A percentile compares a stretch with the other conserved stretches of the same genome.
Evolutionary conservation across 164 flowering plant species (phyloP).

Genomic region (Magnolia changhungtana): DNA sequence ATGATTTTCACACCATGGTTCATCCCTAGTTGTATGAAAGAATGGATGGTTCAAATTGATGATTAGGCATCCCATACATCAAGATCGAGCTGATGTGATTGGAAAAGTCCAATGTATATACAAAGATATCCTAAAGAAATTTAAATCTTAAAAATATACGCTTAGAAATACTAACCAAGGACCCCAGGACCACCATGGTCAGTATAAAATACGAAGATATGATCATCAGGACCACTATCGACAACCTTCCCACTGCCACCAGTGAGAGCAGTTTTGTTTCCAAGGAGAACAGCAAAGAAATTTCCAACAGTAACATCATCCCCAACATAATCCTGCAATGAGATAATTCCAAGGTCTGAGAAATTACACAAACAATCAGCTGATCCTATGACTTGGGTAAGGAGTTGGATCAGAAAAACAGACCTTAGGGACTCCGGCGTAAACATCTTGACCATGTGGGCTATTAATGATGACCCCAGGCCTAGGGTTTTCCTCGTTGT

Average conservation of each 20-base stretch:
- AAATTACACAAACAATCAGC: not conserved
- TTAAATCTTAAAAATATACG: not conserved
- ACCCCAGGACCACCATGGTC: constrained; percentile 97
- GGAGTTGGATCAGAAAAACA: constrained; percentile 4
- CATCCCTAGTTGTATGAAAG: no score
- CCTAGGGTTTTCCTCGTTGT: constrained; percentile 65
- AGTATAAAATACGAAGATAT: constrained; percentile 64
- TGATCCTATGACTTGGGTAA: not conserved
- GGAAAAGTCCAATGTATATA: not conserved
- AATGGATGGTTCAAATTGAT: no score
- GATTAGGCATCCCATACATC: no score
- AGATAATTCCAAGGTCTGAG: not conserved
- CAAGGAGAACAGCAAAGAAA: constrained; percentile 76
- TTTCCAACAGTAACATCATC: constrained; percentile 62
- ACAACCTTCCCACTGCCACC: constrained; percentile 93
- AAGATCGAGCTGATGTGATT: no score
- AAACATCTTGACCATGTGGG: constrained; percentile 76
- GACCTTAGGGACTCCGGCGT: constrained; percentile 86
- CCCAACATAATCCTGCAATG: constrained; percentile 81
- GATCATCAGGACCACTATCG: constrained; percentile 77
- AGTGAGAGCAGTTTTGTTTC: constrained; percentile 65
- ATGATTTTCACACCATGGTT: no score
- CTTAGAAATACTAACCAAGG: constrained; percentile 59
- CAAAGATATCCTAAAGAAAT: not conserved
- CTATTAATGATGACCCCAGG: constrained; percentile 75